Evolutionary conservation across 2,329 filamentous ascomycete genomes (phyloP).

Genomic region (Epichloe sylvatica): DNA sequence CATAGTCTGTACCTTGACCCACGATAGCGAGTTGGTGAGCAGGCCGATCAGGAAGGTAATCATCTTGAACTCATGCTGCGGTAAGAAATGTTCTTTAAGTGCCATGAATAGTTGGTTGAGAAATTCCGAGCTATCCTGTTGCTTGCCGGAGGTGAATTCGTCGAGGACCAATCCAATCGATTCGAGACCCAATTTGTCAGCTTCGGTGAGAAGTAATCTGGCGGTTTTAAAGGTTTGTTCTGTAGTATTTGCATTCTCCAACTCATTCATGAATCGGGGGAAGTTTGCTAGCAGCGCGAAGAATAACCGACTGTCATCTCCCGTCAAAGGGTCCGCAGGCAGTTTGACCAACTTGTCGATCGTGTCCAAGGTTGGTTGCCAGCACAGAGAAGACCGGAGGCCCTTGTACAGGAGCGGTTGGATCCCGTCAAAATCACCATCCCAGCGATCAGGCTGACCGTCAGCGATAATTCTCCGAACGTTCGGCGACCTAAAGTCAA

Average conservation of each 20-base stretch:
- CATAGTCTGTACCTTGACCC: conserved; percentile 91
- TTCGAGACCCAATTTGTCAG: conserved; percentile 55
- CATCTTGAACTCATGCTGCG: conserved; percentile 68
- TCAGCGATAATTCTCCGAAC: conserved; percentile 61
- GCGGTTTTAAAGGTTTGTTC: conserved; percentile 48
- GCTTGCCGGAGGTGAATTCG: conserved; percentile 53
- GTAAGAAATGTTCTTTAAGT: conserved; percentile 65
- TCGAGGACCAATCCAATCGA: conserved; percentile 56
- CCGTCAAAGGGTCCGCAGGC: conserved; percentile 67
- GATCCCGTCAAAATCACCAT: conserved; percentile 74
- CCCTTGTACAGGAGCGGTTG: conserved; percentile 84
- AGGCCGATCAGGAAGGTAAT: conserved; percentile 83
- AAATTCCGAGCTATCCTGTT: conserved; percentile 60
- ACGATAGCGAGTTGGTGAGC: conserved; percentile 73
- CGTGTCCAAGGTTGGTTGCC: conserved; percentile 62
- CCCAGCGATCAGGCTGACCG: conserved; percentile 74
- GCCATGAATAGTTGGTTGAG: conserved; percentile 59
- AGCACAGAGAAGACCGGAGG: conserved; percentile 69
- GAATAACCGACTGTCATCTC: conserved; percentile 67
- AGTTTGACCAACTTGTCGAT: conserved; percentile 67
- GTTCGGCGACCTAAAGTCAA: conserved; percentile 60
- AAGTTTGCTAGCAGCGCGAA: conserved; percentile 87
- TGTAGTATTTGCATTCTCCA: conserved; percentile 51
- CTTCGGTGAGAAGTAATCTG: conserved; percentile 54
- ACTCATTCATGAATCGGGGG: conserved; percentile 61